Evolutionary conservation across 352 stramenopile genomes (phyloP), one percentile per base, ranked within the genome.

Genomic region (Elongisporangium undulatum): DNA sequence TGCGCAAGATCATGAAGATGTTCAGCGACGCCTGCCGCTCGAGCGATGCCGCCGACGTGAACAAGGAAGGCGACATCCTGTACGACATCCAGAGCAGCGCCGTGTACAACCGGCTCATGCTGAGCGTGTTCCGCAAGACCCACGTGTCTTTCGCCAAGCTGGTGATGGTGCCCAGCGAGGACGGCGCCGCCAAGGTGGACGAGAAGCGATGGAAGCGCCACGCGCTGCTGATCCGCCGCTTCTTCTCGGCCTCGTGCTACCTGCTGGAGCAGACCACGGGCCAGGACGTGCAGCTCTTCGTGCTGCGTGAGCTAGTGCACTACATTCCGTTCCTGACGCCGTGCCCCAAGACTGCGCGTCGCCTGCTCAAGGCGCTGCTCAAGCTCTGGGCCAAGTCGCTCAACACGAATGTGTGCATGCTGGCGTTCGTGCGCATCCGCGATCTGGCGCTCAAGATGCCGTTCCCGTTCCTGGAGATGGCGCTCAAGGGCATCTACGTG

Each of bases 391-490:
- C 83, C 61, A 92, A 92, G 67, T 87, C 80, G 56, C 70, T 92
- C 39, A 83, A 93, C 59, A 80, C 73, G 21, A 82, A 77, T 50
- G 82, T 93, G 59, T 91, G 81, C 67, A 89, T 99, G 68, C 77
- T 98, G 56, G 82, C 96, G 16, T 99, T 99, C 67, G 81, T 99
- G 50, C 91, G 96, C 15, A 97, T 99, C 53, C 90, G 96, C 52
- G 94, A 99, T 64, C 69, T 99, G 62, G 95, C 95, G 52, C 68
- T 98, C 50, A 85, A 92, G 29, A 88, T 99, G 75, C 95, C 96
- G 23, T 99, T 98, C 75, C 94, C 97, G 51, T 98, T 99, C 71
- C 79, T 98, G 39, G 97, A 99, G 72, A 79, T 96, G 16, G 96
- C 85, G 68, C 80, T 99, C 38, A 98, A 98, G 74, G 90, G 89